Conservation (phyloP, 148 eudicot species). For the Selenicereus undatus region DNA sequence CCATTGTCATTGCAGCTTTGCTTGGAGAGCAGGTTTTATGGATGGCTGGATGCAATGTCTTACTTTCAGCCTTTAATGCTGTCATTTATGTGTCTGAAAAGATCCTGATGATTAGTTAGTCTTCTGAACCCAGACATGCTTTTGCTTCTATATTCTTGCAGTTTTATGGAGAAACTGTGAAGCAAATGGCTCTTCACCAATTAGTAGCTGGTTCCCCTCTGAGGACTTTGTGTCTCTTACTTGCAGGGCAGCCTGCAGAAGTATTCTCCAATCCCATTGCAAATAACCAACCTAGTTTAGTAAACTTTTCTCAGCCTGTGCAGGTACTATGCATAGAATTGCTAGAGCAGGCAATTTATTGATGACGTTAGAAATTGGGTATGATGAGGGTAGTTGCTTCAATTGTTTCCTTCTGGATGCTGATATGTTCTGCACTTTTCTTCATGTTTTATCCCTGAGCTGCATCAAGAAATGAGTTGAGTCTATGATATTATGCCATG, state of each 20-base stretch:
- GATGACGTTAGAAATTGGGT: background rate
- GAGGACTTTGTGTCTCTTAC: slow-evolving; percentile 76
- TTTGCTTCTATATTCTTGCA: slow-evolving; percentile 27
- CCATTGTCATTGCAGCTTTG: slow-evolving; percentile 80
- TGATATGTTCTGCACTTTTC: background rate
- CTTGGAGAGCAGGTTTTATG: slow-evolving; percentile 73
- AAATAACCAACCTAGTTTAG: slow-evolving; percentile 32
- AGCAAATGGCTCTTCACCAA: slow-evolving; percentile 83
- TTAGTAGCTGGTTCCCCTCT: slow-evolving; percentile 78
- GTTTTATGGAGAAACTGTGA: slow-evolving; percentile 79
- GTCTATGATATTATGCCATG: background rate
- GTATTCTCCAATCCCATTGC: slow-evolving; percentile 50
- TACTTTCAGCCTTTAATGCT: background rate
- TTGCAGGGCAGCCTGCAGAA: slow-evolving; percentile 85
- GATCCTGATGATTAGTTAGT: background rate
- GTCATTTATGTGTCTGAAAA: background rate
- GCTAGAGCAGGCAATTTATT: background rate
- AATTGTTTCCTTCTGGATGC: background rate
- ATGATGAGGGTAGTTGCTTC: background rate
- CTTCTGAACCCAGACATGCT: slow-evolving; percentile 5
- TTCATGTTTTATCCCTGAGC: background rate
- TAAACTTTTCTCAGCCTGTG: slow-evolving; percentile 38
- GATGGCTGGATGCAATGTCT: background rate
- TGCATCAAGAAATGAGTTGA: background rate
- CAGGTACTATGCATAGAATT: slow-evolving; percentile 35